These are phyloP conservation scores for Talaromyces verruculosus DNA, from an alignment of 2,329 filamentous ascomycete genomes.

Conservation along the genomic window DNA sequence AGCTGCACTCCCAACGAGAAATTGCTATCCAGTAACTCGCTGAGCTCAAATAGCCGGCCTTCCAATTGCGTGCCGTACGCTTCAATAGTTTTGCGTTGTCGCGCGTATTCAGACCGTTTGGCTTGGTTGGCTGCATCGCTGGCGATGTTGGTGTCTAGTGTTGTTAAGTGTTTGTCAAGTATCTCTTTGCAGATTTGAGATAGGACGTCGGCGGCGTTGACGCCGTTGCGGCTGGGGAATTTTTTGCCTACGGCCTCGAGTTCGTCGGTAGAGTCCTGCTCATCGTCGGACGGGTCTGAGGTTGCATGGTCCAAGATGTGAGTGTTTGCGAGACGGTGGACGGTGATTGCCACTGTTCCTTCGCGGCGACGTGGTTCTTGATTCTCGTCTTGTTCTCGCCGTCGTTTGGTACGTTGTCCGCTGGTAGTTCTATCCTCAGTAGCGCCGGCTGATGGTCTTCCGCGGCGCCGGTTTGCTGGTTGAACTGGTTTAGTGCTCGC, in stretches of 20 bases:
- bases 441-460: neutral
- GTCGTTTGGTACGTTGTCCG: constrained; percentile 14
- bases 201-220: constrained; percentile 55
- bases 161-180: constrained; percentile 47
- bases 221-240: constrained; percentile 43
- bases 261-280: constrained; percentile 29
- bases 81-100: constrained; percentile 50
- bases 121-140: constrained; percentile 40
- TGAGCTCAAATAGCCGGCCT: constrained; percentile 52
- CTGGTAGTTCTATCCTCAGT: neutral
- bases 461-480: constrained; percentile 16
- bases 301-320: constrained; percentile 29
- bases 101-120: constrained; percentile 42
- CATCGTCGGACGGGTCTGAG: constrained; percentile 23
- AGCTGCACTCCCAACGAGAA: constrained; percentile 48
- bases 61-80: constrained; percentile 51
- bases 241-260: constrained; percentile 33
- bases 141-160: constrained; percentile 43
- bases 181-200: constrained; percentile 53
- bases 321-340: constrained; percentile 43
- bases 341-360: constrained; percentile 42
- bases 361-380: constrained; percentile 23
- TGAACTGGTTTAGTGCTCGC: neutral
- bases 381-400: constrained; percentile 3
- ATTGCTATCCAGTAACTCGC: constrained; percentile 54